Evolutionary conservation across 2,329 filamentous ascomycete species (phyloP).

Genomic region (Aspergillus neoniger): DNA sequence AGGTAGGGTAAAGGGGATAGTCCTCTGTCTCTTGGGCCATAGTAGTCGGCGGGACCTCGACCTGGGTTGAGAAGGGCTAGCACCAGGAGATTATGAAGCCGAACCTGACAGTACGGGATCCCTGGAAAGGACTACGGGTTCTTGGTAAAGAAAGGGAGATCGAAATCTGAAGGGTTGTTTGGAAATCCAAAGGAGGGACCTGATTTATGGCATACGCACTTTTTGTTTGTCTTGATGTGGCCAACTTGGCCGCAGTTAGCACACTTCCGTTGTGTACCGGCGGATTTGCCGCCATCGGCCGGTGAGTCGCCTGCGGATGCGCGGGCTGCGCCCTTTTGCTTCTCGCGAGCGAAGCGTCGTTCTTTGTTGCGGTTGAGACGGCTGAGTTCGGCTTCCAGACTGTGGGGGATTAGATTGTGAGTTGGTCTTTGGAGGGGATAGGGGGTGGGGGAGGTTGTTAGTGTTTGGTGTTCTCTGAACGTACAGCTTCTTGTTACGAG

Average conservation of each 20-base stretch:
- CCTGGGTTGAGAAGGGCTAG: no score
- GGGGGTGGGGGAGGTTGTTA: neutral
- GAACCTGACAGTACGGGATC: neutral
- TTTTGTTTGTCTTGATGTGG: slow-evolving; percentile 99
- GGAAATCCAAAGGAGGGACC: neutral
- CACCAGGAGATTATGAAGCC: no score
- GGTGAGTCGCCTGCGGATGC: slow-evolving; percentile 50
- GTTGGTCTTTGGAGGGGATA: neutral
- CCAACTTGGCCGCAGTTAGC: slow-evolving; percentile 96
- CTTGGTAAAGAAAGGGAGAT: slow-evolving; percentile 22
- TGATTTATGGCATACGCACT: slow-evolving; percentile 56
- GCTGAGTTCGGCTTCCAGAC: slow-evolving; percentile 72
- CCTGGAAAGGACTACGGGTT: neutral
- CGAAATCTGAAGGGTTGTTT: slow-evolving; percentile 8
- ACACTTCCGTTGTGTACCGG: slow-evolving; percentile 75
- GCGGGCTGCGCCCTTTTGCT: slow-evolving; percentile 69
- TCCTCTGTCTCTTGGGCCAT: no score
- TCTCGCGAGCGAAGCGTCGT: slow-evolving; percentile 83
- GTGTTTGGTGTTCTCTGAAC: slow-evolving; percentile 12
- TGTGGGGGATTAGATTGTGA: slow-evolving; percentile 35
- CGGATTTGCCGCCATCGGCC: slow-evolving; percentile 62
- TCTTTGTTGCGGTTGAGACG: slow-evolving; percentile 91
- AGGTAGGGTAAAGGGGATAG: no score
- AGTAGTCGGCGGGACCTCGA: no score
- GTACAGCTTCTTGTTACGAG: slow-evolving; percentile 61